A percentile compares a stretch with the other conserved stretches of the same genome.
These are phyloP conservation scores for Microsporum ferrugineum DNA, from an alignment of 2,329 filamentous ascomycete species.

Conservation along the genomic window DNA sequence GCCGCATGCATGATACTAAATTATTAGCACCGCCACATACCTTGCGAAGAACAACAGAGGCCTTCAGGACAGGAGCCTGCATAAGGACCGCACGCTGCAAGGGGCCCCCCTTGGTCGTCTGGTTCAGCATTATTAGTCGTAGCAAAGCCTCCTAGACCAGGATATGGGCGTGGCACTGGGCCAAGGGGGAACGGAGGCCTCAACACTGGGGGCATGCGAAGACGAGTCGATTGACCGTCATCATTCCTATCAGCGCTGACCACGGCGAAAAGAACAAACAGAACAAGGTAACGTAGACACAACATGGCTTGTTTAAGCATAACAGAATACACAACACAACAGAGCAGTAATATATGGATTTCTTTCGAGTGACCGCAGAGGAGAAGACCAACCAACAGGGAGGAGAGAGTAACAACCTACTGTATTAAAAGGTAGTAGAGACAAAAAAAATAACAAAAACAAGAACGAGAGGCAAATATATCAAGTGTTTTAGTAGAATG, in stretches of 20 bases:
- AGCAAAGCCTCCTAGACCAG: conserved; percentile 9
- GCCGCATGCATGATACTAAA: background rate
- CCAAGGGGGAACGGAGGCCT: conserved; percentile 6
- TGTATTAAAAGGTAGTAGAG: background rate
- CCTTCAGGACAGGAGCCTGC: conserved; percentile 25
- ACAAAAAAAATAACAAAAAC: background rate
- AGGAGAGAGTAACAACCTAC: background rate
- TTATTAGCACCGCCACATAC: conserved; percentile 16
- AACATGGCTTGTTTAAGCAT: background rate
- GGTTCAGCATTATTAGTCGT: background rate
- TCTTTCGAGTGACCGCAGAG: background rate
- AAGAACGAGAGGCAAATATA: background rate
- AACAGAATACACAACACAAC: background rate
- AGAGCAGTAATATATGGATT: background rate
- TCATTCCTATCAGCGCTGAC: background rate
- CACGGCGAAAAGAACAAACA: background rate
- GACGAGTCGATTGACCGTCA: background rate
- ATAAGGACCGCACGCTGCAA: conserved; percentile 23
- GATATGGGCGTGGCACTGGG: conserved; percentile 7
- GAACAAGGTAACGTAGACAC: background rate
- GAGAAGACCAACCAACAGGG: background rate
- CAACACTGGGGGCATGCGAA: background rate
- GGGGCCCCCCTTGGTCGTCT: background rate
- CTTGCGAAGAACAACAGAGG: conserved; percentile 31
- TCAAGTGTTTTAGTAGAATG: background rate